phyloP scores from a whole-genome alignment of 345 rosid species.

The Draba incana region DNA sequence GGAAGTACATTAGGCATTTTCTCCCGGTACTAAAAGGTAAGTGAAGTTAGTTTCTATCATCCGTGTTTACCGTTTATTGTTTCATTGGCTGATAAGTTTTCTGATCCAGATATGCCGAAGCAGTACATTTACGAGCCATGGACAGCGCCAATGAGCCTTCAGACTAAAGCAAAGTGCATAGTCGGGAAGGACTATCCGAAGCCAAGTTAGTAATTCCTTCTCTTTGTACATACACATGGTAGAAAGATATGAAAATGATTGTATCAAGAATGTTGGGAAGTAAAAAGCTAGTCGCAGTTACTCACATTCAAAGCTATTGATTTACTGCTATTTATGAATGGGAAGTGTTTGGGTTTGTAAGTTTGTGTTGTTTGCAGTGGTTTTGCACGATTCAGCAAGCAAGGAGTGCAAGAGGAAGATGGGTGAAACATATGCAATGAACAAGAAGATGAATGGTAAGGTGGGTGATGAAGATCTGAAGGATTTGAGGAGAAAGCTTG shows the following conservation, averaged over 20 bases:
- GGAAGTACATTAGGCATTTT: conserved; percentile 81
- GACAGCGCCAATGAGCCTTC: conserved; percentile 86
- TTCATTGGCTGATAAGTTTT: conserved; percentile 10
- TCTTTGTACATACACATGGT: conserved; percentile 1
- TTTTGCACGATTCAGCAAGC: conserved; percentile 81
- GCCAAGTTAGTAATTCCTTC: conserved; percentile 58
- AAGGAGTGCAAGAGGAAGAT: conserved; percentile 79
- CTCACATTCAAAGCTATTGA: not conserved
- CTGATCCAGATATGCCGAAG: conserved; percentile 83
- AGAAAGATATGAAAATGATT: conserved; percentile 2
- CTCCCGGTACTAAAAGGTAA: conserved; percentile 88
- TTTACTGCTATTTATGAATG: not conserved
- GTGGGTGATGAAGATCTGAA: conserved; percentile 62
- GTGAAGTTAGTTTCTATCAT: conserved; percentile 13
- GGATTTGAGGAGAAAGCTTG: conserved; percentile 60
- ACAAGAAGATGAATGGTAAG: conserved; percentile 55
- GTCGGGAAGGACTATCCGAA: conserved; percentile 87
- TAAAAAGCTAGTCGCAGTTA: not conserved
- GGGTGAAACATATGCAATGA: conserved; percentile 80
- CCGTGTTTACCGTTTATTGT: not conserved
- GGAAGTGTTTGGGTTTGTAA: not conserved
- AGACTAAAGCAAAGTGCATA: conserved; percentile 79
- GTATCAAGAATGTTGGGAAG: not conserved
- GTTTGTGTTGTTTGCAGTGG: conserved; percentile 56
- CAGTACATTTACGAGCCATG: conserved; percentile 95